Evolutionary conservation across 2,329 filamentous ascomycete species (phyloP).

Genomic region (Ophiostoma australiae): DNA sequence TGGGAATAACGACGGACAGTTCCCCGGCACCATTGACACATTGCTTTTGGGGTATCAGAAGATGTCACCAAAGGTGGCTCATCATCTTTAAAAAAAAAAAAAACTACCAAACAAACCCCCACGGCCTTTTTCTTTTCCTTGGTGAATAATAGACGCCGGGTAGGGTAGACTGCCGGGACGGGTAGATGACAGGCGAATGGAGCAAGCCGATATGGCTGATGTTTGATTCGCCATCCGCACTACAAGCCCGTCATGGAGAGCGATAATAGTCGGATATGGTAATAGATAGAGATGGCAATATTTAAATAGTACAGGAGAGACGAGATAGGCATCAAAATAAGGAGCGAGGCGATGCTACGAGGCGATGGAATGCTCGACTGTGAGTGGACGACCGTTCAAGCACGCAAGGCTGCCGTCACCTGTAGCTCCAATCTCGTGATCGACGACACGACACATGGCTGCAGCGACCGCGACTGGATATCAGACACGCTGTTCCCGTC

Average conservation of each 20-base stretch:
- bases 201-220: not conserved
- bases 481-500: not conserved
- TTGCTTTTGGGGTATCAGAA: not conserved
- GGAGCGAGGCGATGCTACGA: not conserved
- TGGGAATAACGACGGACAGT: not conserved
- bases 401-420: constrained; percentile 24
- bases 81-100: no score
- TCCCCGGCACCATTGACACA: not conserved
- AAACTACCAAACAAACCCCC: not conserved
- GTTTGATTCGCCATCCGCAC: constrained; percentile 7
- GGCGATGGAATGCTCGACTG: not conserved
- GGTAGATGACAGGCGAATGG: not conserved
- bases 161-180: not conserved
- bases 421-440: constrained; percentile 18
- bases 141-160: not conserved
- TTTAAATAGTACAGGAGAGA: no score
- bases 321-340: not conserved
- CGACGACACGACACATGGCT: not conserved
- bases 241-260: not conserved
- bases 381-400: constrained; percentile 12
- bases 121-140: not conserved
- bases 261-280: no score
- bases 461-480: not conserved
- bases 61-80: no score
- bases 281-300: no score